Percentiles rank a stretch among this genome's conserved stretches.
phyloP scores from a whole-genome alignment of 345 rosid species.

The Stellera chamaejasme region DNA sequence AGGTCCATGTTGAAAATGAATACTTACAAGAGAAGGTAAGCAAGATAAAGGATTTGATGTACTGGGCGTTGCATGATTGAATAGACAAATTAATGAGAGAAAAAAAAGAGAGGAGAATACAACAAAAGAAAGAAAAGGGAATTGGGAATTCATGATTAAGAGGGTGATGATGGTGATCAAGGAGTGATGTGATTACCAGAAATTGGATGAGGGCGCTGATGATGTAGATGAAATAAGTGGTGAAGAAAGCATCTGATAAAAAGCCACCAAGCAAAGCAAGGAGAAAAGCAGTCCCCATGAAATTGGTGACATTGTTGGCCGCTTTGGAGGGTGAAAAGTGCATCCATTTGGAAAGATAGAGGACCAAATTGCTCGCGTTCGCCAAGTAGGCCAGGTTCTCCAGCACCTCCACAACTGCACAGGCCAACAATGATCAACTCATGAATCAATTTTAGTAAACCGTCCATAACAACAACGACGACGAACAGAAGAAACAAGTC shows the following conservation, averaged over 20 bases:
- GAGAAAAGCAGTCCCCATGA: conserved; percentile 87
- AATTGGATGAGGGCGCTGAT: conserved; percentile 54
- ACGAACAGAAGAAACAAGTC: neutral
- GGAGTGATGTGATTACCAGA: conserved; percentile 31
- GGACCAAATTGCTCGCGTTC: conserved; percentile 79
- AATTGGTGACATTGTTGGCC: conserved; percentile 65
- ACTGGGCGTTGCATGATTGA: too few species aligned
- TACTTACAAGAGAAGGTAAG: too few species aligned
- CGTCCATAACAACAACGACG: neutral
- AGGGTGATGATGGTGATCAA: neutral
- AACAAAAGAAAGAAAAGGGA: too few species aligned
- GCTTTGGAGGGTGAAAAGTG: conserved; percentile 64
- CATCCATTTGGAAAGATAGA: conserved; percentile 49
- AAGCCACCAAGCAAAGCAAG: conserved; percentile 80
- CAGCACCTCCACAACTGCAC: conserved; percentile 73
- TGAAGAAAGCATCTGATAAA: conserved; percentile 67
- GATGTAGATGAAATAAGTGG: conserved; percentile 53
- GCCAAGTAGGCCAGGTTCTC: conserved; percentile 85
- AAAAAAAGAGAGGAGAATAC: too few species aligned
- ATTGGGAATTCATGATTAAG: neutral
- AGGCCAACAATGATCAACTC: too few species aligned
- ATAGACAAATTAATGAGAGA: too few species aligned
- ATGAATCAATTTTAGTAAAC: too few species aligned
- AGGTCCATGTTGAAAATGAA: too few species aligned
- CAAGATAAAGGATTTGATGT: too few species aligned